phyloP scores from a whole-genome alignment of 306 rosid species.

The Mucuna pruriens region DNA sequence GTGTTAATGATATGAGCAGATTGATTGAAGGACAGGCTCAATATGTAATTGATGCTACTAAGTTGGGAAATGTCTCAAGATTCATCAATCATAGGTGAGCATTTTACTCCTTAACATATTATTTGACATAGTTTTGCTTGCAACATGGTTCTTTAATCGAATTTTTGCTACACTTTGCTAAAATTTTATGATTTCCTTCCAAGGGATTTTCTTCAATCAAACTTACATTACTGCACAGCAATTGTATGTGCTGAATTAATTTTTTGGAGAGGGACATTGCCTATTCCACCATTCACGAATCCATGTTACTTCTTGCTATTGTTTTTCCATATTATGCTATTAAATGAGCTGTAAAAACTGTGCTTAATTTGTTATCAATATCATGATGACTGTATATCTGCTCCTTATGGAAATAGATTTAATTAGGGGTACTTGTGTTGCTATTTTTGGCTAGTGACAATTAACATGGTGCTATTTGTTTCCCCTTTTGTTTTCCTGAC shows the following conservation, averaged over 20 bases:
- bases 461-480: neutral
- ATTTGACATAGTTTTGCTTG: slow-evolving; percentile 1
- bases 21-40: slow-evolving; percentile 71
- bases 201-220: neutral
- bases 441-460: neutral
- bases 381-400: slow-evolving; percentile 6
- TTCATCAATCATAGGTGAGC: slow-evolving; percentile 93
- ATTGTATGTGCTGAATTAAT: neutral
- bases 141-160: neutral
- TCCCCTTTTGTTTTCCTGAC: neutral
- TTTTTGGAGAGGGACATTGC: slow-evolving; percentile 6
- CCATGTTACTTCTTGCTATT: slow-evolving; percentile 3
- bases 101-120: slow-evolving; percentile 15
- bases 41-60: slow-evolving; percentile 73
- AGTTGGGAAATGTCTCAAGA: slow-evolving; percentile 88
- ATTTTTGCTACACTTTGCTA: neutral
- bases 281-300: slow-evolving; percentile 1
- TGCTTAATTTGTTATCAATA: neutral
- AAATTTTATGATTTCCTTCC: neutral
- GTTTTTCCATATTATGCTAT: neutral
- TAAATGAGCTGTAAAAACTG: neutral
- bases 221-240: neutral
- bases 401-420: slow-evolving; percentile 1
- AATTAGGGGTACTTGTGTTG: neutral
- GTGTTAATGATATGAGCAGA: slow-evolving; percentile 88